Percentiles rank a stretch among this genome's conserved stretches.
Evolutionary conservation across 2,329 filamentous ascomycete genomes (phyloP).

Genomic region (Cercospora canescens): DNA sequence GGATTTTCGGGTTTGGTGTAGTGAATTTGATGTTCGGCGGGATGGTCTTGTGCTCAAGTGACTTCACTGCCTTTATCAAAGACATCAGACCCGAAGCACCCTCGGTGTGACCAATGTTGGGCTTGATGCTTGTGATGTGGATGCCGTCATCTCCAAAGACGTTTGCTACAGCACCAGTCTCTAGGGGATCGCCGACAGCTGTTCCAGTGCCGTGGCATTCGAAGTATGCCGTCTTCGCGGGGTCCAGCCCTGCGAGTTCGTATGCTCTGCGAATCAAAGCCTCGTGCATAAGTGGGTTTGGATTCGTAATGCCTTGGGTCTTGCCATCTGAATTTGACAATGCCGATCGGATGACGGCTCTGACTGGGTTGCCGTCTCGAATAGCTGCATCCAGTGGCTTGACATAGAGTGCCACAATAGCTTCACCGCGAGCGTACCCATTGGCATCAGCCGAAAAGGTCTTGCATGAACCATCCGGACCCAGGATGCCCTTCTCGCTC

Average conservation of each 20-base stretch:
- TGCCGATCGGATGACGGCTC: conserved; percentile 7
- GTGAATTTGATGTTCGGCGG: not conserved
- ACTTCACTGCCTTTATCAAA: conserved; percentile 20
- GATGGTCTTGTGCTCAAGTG: not conserved
- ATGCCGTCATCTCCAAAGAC: not conserved
- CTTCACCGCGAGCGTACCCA: not conserved
- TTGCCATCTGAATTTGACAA: not conserved
- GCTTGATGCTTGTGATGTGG: not conserved
- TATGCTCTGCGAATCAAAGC: not conserved
- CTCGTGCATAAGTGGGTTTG: not conserved
- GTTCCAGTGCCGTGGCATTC: not conserved
- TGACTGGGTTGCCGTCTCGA: conserved; percentile 5
- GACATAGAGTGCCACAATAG: not conserved
- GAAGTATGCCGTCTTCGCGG: not conserved
- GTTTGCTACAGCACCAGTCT: not conserved
- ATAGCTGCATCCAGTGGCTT: not conserved
- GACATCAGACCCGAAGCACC: conserved; percentile 16
- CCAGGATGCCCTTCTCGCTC: not conserved
- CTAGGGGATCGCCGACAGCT: not conserved
- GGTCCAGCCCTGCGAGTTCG: not conserved
- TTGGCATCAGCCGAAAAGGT: not conserved
- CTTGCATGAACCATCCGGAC: not conserved
- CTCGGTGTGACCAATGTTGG: conserved; percentile 20
- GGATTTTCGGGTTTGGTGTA: not conserved
- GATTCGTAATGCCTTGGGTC: not conserved